Evolutionary conservation across 2,329 filamentous ascomycete species (phyloP).

Genomic region (Aspergillus sp.): DNA sequence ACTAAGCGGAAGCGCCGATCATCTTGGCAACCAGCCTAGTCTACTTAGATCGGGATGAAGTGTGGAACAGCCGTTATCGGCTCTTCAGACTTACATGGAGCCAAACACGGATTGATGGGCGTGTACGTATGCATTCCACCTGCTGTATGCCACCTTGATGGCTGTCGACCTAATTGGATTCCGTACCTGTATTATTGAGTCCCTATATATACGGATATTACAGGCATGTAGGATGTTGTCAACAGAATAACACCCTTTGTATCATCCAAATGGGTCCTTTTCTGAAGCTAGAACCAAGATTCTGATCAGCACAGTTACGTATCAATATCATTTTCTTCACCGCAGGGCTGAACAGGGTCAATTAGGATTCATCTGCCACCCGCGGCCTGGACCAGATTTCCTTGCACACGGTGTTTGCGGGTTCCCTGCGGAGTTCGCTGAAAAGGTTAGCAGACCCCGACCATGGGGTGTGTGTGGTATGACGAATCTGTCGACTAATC

Average conservation of each 20-base stretch:
- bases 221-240: no score
- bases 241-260: no score
- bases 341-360: background rate
- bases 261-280: background rate
- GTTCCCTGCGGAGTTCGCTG: background rate
- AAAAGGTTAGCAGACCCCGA: background rate
- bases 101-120: background rate
- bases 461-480: background rate
- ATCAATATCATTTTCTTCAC: no score
- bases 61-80: background rate
- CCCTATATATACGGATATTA: no score
- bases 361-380: background rate
- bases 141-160: no score
- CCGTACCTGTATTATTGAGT: no score
- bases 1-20: conserved; percentile 1
- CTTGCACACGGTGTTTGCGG: background rate
- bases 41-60: background rate
- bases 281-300: background rate
- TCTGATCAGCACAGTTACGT: background rate
- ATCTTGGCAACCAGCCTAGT: background rate
- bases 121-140: background rate
- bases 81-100: background rate
- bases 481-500: background rate
- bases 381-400: background rate
- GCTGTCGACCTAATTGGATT: no score